Base-by-base conservation (phyloP, 495 filamentous ascomycete species). In the Sphaerosporella brunnea region DNA sequence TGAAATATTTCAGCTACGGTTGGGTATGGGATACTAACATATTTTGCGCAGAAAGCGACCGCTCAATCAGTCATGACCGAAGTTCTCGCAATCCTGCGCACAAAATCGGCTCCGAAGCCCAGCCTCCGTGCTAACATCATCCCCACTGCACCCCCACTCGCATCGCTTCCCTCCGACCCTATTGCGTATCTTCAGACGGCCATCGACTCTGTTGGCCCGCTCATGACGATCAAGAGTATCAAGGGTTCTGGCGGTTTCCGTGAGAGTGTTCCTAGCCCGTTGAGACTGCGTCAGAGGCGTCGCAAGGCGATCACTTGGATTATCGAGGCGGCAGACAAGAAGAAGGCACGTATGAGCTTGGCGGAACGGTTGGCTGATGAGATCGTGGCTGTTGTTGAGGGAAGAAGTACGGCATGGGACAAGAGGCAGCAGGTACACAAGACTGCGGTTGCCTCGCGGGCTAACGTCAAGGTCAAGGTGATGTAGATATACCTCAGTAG, bases 121-220 rank as follows among this genome's bases (percentile, higher is more conserved):
- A 79, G 77, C 64, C 71, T 82, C 20, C 54, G 66, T 19, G 73
- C 73, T 11, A 82, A 79, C 18, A 73, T 96, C 15, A 63, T 93
- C 45, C 76, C 80, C 0, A 77, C 76, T 51, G 65, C 75, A 11
- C 84, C 85, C 1, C 77, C 84, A 0, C 68, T 80, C 19, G 62
- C 70, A 7, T 78, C 87, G 42, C 73, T 93, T 24, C 80, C 83
- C 5, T 69, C 82, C 16, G 74, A 92, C 65, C 79, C 86, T 8
- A 67, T 86, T 24, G 68, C 74, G 36, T 86, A 86, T 65, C 74
- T 94, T 32, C 82, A 77, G 0, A 65, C 88, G 30, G 84, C 88
- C n/a, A 79, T 97, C 60, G 90, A 97, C 70, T 93, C 84, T 9
- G 80, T 96, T n/a, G 84, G 85, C 10, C 90, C 90, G 18, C 69